Evolutionary conservation across 108 stramenopile genomes (phyloP), one percentile per base, ranked within the genome.

Genomic region (Cyclotella baltica): DNA sequence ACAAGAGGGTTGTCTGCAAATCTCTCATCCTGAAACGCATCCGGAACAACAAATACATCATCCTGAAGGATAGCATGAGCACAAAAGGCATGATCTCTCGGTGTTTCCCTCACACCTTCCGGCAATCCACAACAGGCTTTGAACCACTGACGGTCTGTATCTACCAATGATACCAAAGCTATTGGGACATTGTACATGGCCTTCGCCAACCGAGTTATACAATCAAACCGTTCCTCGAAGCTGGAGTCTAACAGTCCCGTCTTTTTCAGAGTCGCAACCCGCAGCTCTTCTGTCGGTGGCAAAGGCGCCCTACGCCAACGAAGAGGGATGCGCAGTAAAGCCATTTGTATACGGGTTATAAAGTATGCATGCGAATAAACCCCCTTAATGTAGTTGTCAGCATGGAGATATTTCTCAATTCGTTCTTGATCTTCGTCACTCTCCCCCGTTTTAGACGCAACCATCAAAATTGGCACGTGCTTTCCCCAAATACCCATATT

Each of bases 1-100:
- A 95, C 93, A n/a, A 95, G 67, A 13, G 86, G 80, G 79, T 89
- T 92, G 23, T 88, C 76, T 40, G 57, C 67, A 82, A 95, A 95
- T 25, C 91, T 84, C 36, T 77, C 79, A 78, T 95, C 93, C 43
- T 85, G 62, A 22, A 72, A 50, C 3, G 91, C 86, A 83, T 95
- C 87, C 6, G 77, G 81, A 2, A 95, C 67, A 35, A 90, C 65
- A 31, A 90, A 55, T 20, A 87, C 19, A 37, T 78, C 81, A n/a
- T 77, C 65, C 16, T 76, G 23, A 36, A 76, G 53, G 25, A 94
- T 83, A 29, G 84, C 80, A 62, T 92, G 87, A 52, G 86, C 85
- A 59, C 93, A 95, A 72, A 95, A 95, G 27, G 91, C 88, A 52
- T 74, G 38, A 28, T 88, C 73, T 40, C 93, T 84, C 13, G 78